These are phyloP conservation scores for Trifolium pratense DNA, from an alignment of 306 rosid genomes.

Conservation along the genomic window DNA sequence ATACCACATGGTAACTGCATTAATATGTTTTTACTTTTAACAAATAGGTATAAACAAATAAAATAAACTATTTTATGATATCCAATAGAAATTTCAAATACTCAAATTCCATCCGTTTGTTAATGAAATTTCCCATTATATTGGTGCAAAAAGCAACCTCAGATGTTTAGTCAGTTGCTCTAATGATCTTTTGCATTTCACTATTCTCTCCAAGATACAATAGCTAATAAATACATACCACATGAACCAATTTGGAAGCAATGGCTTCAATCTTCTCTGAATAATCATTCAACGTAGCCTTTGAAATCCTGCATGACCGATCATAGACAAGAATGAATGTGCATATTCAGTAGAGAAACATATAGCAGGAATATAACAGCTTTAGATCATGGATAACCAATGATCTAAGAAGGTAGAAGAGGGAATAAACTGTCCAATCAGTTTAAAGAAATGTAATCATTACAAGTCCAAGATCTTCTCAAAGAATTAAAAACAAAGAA, in stretches of 20 bases:
- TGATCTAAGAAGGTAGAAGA: slow-evolving; percentile 19
- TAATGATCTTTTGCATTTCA: slow-evolving; percentile 22
- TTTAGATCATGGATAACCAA: slow-evolving; percentile 18
- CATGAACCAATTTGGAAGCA: slow-evolving; percentile 64
- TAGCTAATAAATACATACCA: slow-evolving; percentile 50
- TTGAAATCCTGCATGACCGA: slow-evolving; percentile 68
- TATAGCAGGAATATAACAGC: slow-evolving; percentile 25
- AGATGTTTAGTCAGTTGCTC: slow-evolving; percentile 13
- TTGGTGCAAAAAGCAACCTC: slow-evolving; percentile 1
- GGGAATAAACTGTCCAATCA: slow-evolving; percentile 12
- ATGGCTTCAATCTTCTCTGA: slow-evolving; percentile 84
- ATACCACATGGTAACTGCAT: neutral
- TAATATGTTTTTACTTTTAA: neutral
- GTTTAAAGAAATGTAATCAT: slow-evolving; percentile 1
- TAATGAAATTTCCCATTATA: neutral
- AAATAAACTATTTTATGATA: slow-evolving; percentile 14
- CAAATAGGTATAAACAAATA: slow-evolving; percentile 10
- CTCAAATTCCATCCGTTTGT: slow-evolving; percentile 7
- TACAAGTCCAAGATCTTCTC: neutral
- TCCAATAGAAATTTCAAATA: slow-evolving; percentile 12
- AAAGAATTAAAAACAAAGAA: neutral
- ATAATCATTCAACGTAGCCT: slow-evolving; percentile 72
- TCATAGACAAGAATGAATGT: slow-evolving; percentile 32
- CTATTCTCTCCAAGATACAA: slow-evolving; percentile 31
- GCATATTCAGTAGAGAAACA: slow-evolving; percentile 33